phyloP scores from a whole-genome alignment of 805 yeast genomes.

The Lipomyces spencermartinsiae region DNA sequence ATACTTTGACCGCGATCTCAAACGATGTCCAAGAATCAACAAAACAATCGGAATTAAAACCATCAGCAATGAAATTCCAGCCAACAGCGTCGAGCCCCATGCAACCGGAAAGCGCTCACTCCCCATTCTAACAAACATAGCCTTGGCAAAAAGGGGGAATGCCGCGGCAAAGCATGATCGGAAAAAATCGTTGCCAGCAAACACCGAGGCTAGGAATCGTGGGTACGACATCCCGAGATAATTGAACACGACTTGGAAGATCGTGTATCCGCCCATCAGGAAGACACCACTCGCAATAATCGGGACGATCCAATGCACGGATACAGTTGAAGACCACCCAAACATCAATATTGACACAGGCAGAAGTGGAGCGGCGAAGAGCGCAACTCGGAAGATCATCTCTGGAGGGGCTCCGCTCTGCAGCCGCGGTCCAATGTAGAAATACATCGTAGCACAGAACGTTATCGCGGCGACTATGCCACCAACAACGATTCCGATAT shows the following conservation, averaged over 20 bases:
- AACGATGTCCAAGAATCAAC: slow-evolving; percentile 43
- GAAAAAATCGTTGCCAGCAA: slow-evolving; percentile 61
- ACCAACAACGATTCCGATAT: slow-evolving; percentile 57
- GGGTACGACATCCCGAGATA: slow-evolving; percentile 42
- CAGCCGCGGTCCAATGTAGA: slow-evolving; percentile 6
- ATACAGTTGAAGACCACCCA: slow-evolving; percentile 56
- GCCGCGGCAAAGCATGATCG: slow-evolving; percentile 62
- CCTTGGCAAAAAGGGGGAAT: slow-evolving; percentile 68
- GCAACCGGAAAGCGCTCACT: slow-evolving; percentile 58
- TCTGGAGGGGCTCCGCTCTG: slow-evolving; percentile 25
- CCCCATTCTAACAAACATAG: slow-evolving; percentile 58
- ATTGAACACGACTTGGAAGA: slow-evolving; percentile 62
- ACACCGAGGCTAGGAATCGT: slow-evolving; percentile 61
- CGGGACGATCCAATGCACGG: slow-evolving; percentile 59
- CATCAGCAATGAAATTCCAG: slow-evolving; percentile 54
- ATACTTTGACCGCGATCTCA: slow-evolving; percentile 48
- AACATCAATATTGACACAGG: slow-evolving; percentile 56
- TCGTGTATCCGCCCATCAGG: slow-evolving; percentile 51
- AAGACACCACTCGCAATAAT: slow-evolving; percentile 53
- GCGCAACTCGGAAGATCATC: slow-evolving; percentile 16
- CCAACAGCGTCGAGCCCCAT: slow-evolving; percentile 63
- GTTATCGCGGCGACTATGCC: slow-evolving; percentile 41
- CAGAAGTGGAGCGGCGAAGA: slow-evolving; percentile 41
- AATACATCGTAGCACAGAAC: slow-evolving; percentile 1
- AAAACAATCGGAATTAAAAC: slow-evolving; percentile 57